Evolutionary conservation across 2,329 filamentous ascomycete genomes (phyloP).

Genomic region (Malbranchea zuffiana): DNA sequence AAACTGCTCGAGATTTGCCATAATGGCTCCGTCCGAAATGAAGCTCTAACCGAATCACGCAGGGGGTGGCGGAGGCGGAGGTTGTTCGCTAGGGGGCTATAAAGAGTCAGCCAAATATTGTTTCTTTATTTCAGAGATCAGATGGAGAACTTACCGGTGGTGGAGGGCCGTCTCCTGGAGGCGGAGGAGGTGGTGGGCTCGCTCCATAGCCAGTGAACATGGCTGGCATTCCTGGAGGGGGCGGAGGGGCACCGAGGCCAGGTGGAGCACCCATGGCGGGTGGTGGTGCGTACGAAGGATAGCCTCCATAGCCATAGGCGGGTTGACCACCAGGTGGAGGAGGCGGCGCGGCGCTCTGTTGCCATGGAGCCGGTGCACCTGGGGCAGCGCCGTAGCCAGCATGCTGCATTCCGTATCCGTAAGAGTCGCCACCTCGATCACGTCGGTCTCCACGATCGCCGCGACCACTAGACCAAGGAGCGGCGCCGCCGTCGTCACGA

Average conservation of each 20-base stretch:
- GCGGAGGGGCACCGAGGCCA: conserved; percentile 50
- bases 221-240: conserved; percentile 35
- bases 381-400: conserved; percentile 19
- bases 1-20: too few species aligned
- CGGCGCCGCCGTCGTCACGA: conserved; percentile 16
- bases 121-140: conserved; percentile 7
- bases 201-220: conserved; percentile 30
- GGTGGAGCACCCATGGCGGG: conserved; percentile 44
- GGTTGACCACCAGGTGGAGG: conserved; percentile 30
- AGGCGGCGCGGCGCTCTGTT: conserved; percentile 42
- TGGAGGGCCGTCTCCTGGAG: conserved; percentile 33
- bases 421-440: conserved; percentile 30
- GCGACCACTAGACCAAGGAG: conserved; percentile 26
- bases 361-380: conserved; percentile 49
- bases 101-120: conserved; percentile 17
- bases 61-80: conserved; percentile 52
- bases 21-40: not conserved
- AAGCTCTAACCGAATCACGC: conserved; percentile 16
- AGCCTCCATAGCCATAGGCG: conserved; percentile 48
- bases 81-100: conserved; percentile 43
- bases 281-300: conserved; percentile 37
- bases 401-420: conserved; percentile 22
- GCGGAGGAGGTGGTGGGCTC: conserved; percentile 31
- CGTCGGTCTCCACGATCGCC: conserved; percentile 24
- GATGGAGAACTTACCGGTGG: conserved; percentile 27